Conservation (phyloP, 345 rosid genomes). For the Eucalyptus albens region DNA sequence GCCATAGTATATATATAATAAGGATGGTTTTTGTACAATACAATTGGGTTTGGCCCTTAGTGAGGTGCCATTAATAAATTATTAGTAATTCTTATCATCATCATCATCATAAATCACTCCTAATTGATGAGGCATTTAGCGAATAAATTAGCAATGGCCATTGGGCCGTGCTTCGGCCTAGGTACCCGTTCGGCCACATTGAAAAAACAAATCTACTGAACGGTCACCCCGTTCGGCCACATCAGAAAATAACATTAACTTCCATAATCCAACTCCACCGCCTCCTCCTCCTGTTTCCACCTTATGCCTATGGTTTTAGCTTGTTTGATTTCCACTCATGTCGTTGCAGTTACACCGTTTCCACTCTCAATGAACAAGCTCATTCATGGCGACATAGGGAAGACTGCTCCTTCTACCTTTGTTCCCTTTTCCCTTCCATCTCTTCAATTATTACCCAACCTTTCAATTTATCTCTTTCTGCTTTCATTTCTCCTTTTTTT, state of each 20-base stretch:
- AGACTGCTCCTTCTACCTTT: background rate
- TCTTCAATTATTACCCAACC: background rate
- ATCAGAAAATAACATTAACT: background rate
- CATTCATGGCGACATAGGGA: background rate
- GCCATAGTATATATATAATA: background rate
- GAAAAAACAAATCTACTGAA: background rate
- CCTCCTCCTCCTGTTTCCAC: background rate
- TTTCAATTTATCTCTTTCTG: background rate
- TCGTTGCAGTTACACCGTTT: background rate
- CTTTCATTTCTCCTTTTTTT: background rate
- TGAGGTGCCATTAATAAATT: background rate
- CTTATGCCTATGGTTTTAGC: background rate
- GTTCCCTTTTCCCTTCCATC: background rate
- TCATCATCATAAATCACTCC: background rate
- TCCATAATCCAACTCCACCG: background rate
- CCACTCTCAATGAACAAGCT: background rate
- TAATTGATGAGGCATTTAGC: background rate
- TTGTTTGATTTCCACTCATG: background rate
- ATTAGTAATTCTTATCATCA: background rate
- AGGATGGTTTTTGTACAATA: background rate
- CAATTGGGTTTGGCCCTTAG: background rate
- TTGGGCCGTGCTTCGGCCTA: background rate
- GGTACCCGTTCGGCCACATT: background rate
- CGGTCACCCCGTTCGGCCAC: background rate
- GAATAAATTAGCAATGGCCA: background rate